phyloP scores from a whole-genome alignment of 1,139 yeast genomes.

The Pichia sp. region DNA sequence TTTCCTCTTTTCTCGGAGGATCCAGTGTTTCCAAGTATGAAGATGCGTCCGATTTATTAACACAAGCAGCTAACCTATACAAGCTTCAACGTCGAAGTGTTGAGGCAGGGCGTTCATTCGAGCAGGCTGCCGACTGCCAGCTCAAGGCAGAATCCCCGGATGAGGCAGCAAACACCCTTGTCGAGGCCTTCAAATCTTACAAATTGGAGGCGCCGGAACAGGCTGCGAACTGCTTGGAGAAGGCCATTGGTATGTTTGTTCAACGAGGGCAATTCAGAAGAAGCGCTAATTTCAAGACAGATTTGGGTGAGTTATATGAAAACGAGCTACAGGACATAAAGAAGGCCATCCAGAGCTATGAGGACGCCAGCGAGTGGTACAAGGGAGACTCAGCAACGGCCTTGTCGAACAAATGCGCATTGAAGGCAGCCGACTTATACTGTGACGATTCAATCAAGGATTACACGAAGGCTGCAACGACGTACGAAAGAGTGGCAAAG shows the following conservation, averaged over 20 bases:
- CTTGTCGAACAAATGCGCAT: slow-evolving; percentile 77
- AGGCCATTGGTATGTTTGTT: slow-evolving; percentile 80
- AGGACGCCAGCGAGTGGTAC: slow-evolving; percentile 95
- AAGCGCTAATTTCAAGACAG: slow-evolving; percentile 91
- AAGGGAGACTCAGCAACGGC: slow-evolving; percentile 92
- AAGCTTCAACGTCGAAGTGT: slow-evolving; percentile 63
- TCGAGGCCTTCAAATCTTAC: slow-evolving; percentile 89
- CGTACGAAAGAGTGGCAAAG: slow-evolving; percentile 73
- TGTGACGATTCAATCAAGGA: slow-evolving; percentile 60
- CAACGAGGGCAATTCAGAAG: slow-evolving; percentile 91
- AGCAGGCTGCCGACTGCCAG: slow-evolving; percentile 81
- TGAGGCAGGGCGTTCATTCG: slow-evolving; percentile 78
- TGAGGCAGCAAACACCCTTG: slow-evolving; percentile 85
- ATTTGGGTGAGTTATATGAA: slow-evolving; percentile 84
- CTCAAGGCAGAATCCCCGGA: slow-evolving; percentile 72
- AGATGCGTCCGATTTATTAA: slow-evolving; percentile 86
- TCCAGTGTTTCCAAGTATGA: slow-evolving; percentile 66
- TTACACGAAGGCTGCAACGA: slow-evolving; percentile 67
- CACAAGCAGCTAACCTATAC: slow-evolving; percentile 87
- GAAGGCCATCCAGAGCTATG: slow-evolving; percentile 74
- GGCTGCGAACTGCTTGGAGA: slow-evolving; percentile 71
- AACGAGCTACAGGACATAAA: slow-evolving; percentile 58
- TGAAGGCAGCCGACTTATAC: slow-evolving; percentile 85
- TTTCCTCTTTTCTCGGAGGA: slow-evolving; percentile 63
- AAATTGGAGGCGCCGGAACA: slow-evolving; percentile 68